Conservation (phyloP, 805 yeast species). For the Monosporozyma yasuniensis region DNA sequence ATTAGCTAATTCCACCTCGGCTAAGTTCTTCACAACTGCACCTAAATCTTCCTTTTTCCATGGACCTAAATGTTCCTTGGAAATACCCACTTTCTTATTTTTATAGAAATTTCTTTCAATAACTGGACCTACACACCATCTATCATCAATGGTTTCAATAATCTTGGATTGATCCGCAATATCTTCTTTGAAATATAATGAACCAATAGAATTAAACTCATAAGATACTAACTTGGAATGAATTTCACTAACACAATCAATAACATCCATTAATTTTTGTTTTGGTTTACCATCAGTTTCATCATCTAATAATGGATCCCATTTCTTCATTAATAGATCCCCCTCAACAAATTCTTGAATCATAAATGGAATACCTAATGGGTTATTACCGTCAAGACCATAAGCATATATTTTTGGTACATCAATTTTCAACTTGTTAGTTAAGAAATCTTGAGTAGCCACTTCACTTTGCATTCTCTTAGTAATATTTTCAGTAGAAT, state of each 20-base stretch:
- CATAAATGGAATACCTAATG: slow-evolving; percentile 64
- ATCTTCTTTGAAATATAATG: slow-evolving; percentile 51
- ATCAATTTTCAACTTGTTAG: slow-evolving; percentile 50
- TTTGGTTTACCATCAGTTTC: slow-evolving; percentile 39
- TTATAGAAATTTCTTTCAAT: slow-evolving; percentile 44
- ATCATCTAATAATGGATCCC: slow-evolving; percentile 77
- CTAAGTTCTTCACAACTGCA: slow-evolving; percentile 56
- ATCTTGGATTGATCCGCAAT: neutral
- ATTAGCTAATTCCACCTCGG: slow-evolving; percentile 56
- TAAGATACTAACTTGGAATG: slow-evolving; percentile 46
- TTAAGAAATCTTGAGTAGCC: slow-evolving; percentile 82
- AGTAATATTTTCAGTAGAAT: slow-evolving; percentile 54
- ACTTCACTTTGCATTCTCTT: slow-evolving; percentile 78
- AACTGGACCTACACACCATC: slow-evolving; percentile 91
- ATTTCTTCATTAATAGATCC: slow-evolving; percentile 71
- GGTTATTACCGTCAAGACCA: slow-evolving; percentile 53
- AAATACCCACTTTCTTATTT: neutral
- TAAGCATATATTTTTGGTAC: slow-evolving; percentile 69
- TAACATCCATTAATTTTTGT: slow-evolving; percentile 46
- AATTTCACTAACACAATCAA: slow-evolving; percentile 66
- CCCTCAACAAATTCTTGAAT: slow-evolving; percentile 77
- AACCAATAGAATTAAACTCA: slow-evolving; percentile 67
- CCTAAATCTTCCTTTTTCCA: slow-evolving; percentile 42
- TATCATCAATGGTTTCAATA: slow-evolving; percentile 15
- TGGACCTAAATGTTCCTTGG: slow-evolving; percentile 54